Conservation (phyloP, 495 filamentous ascomycete genomes). For the Penicillium mononematosum region DNA sequence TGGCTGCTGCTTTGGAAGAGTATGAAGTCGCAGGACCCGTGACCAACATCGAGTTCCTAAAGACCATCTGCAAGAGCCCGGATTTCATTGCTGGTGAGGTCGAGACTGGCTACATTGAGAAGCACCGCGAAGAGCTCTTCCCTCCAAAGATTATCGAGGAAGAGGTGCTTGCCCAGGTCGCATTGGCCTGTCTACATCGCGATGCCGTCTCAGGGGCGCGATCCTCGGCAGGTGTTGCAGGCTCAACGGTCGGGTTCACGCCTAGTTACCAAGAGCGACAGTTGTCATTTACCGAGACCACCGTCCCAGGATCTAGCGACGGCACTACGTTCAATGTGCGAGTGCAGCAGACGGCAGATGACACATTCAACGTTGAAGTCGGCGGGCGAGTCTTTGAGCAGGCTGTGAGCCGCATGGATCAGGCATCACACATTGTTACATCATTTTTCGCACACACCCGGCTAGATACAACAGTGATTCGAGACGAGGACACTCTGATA, state of each 20-base stretch:
- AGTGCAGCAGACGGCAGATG: slow-evolving; percentile 61
- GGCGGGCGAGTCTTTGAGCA: slow-evolving; percentile 48
- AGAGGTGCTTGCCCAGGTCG: slow-evolving; percentile 80
- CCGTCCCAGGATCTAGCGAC: slow-evolving; percentile 23
- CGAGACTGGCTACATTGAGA: slow-evolving; percentile 94
- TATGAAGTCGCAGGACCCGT: slow-evolving; percentile 91
- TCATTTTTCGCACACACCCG: slow-evolving; percentile 73
- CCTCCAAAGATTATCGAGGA: slow-evolving; percentile 48
- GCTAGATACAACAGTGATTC: slow-evolving; percentile 76
- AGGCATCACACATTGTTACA: slow-evolving; percentile 39
- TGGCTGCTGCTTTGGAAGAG: slow-evolving; percentile 76
- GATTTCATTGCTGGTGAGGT: slow-evolving; percentile 86
- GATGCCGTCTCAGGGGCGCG: slow-evolving; percentile 23
- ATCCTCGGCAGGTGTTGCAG: slow-evolving; percentile 26
- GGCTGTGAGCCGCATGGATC: slow-evolving; percentile 44
- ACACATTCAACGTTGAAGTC: slow-evolving; percentile 64
- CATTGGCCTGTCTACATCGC: slow-evolving; percentile 63
- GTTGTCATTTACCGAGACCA: slow-evolving; percentile 52
- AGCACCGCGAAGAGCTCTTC: slow-evolving; percentile 76
- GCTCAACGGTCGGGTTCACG: slow-evolving; percentile 52
- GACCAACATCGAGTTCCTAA: slow-evolving; percentile 97
- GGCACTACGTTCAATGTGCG: slow-evolving; percentile 57
- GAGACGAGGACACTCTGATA: slow-evolving; percentile 65
- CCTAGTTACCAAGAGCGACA: slow-evolving; percentile 52
- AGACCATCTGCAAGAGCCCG: slow-evolving; percentile 73